A percentile compares a stretch with the other conserved stretches of the same genome.
phyloP scores from a whole-genome alignment of 192 early-diverging fungal species.

The Funneliformis geosporum region DNA sequence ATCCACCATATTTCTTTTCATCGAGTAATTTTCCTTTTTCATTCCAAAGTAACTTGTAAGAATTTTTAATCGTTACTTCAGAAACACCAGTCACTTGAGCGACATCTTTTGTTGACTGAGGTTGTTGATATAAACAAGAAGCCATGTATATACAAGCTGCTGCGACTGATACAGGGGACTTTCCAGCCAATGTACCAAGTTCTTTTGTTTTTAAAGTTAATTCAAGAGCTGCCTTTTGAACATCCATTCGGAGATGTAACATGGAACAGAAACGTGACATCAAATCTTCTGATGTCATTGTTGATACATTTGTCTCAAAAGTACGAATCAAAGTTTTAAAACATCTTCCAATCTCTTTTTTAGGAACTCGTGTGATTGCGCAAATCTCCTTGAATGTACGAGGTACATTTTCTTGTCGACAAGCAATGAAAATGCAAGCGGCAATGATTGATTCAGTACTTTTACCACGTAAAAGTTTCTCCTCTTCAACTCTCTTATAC shows the following conservation, averaged over 20 bases:
- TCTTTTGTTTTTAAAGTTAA: slow-evolving; percentile 72
- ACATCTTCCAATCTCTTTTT: slow-evolving; percentile 90
- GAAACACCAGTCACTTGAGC: slow-evolving; percentile 87
- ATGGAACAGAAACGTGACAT: slow-evolving; percentile 83
- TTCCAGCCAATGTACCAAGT: slow-evolving; percentile 85
- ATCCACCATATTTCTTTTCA: slow-evolving; percentile 16
- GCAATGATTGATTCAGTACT: slow-evolving; percentile 81
- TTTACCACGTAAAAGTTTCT: slow-evolving; percentile 81
- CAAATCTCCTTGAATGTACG: slow-evolving; percentile 96
- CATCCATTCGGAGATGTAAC: slow-evolving; percentile 64
- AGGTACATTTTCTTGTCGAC: slow-evolving; percentile 76
- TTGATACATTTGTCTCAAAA: slow-evolving; percentile 58
- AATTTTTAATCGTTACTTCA: slow-evolving; percentile 90
- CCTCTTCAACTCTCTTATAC: slow-evolving; percentile 83
- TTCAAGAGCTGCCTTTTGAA: slow-evolving; percentile 71
- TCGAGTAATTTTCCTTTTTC: slow-evolving; percentile 59
- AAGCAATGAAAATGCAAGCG: slow-evolving; percentile 92
- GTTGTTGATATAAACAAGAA: slow-evolving; percentile 67
- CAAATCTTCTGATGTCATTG: slow-evolving; percentile 72
- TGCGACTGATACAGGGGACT: slow-evolving; percentile 88
- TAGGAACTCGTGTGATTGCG: slow-evolving; percentile 83
- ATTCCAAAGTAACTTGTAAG: slow-evolving; percentile 70
- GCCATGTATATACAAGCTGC: slow-evolving; percentile 91
- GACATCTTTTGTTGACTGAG: slow-evolving; percentile 74
- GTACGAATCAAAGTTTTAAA: slow-evolving; percentile 68